Evolutionary conservation across 306 rosid genomes (phyloP).

Genomic region (Citrullus mucosospermus): DNA sequence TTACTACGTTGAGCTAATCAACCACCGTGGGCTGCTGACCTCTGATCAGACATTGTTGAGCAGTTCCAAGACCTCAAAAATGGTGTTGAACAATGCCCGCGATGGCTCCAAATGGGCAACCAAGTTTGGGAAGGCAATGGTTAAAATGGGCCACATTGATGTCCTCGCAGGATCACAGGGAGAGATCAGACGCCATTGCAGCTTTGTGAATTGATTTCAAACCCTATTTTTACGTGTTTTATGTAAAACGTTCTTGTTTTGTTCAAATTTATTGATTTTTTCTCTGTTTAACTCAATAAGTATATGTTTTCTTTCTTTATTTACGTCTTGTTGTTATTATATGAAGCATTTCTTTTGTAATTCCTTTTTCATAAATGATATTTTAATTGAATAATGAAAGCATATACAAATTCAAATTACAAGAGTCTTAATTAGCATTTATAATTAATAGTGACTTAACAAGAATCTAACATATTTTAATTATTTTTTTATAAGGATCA

Average conservation of each 20-base stretch:
- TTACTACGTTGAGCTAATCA: constrained; percentile 12
- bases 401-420: too few relatives aligned
- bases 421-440: too few relatives aligned
- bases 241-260: not conserved
- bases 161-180: constrained; percentile 18
- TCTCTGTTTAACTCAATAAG: not conserved
- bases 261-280: not conserved
- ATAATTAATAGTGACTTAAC: too few relatives aligned
- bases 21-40: constrained; percentile 4
- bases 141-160: constrained; percentile 24
- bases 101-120: constrained; percentile 11
- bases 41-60: constrained; percentile 22
- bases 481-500: too few relatives aligned
- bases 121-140: constrained; percentile 26
- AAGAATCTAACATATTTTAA: too few relatives aligned
- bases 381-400: too few relatives aligned
- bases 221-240: not conserved
- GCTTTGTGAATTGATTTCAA: constrained; percentile 10
- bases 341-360: not conserved
- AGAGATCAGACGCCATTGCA: constrained; percentile 22
- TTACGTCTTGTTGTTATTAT: not conserved
- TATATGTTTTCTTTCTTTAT: not conserved
- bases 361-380: too few relatives aligned
- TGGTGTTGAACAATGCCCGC: constrained; percentile 16
- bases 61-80: not conserved